These are phyloP conservation scores for Brasenia schreberi DNA, from an alignment of 164 flowering plant genomes.

Conservation along the genomic window DNA sequence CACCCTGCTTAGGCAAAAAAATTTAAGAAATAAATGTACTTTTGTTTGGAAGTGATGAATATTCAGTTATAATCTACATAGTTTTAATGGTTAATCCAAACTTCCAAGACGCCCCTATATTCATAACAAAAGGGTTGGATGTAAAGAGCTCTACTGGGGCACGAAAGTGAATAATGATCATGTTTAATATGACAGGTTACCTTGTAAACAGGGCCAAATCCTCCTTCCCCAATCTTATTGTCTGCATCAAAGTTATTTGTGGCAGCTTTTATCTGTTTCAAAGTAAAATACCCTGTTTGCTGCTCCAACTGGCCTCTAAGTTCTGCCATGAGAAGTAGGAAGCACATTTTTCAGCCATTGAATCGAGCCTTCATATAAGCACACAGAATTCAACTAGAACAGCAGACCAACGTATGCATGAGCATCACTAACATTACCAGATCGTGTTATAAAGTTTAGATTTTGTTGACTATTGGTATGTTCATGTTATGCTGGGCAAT, in stretches of 20 bases:
- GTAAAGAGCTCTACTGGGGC: background rate
- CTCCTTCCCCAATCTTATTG: conserved; percentile 25
- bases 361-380: no score
- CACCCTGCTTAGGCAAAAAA: conserved; percentile 28
- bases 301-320: conserved; percentile 14
- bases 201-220: conserved; percentile 26
- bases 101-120: no score
- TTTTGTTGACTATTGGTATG: no score
- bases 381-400: background rate
- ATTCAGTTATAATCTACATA: no score
- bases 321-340: conserved; percentile 7
- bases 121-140: no score
- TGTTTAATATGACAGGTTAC: conserved; percentile 3
- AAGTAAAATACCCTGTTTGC: conserved; percentile 15
- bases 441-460: no score
- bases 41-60: background rate
- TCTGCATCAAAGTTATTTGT: conserved; percentile 19
- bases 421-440: no score
- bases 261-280: conserved; percentile 25
- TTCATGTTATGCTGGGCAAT: no score
- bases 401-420: no score
- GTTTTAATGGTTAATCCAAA: no score
- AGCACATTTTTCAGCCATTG: no score
- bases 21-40: background rate
- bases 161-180: background rate